Evolutionary conservation across 768 basidiomycete genomes (phyloP).

Genomic region (Suillus luteus): DNA sequence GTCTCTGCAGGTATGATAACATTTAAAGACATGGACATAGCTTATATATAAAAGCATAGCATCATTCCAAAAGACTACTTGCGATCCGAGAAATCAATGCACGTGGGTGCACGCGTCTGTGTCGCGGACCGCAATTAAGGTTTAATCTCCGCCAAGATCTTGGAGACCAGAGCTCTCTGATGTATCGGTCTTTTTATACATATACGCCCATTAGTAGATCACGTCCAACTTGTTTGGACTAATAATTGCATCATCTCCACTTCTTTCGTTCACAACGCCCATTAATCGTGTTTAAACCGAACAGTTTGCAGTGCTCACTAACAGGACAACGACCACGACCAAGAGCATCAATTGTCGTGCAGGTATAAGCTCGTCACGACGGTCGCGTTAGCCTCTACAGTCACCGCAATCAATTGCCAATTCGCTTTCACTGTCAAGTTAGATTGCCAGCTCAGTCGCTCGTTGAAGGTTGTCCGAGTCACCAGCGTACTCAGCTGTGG

Average conservation of each 20-base stretch:
- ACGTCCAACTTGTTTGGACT: slow-evolving; percentile 1
- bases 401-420: background rate
- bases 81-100: slow-evolving; percentile 1
- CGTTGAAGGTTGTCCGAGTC: background rate
- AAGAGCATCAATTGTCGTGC: background rate
- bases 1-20: background rate
- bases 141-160: slow-evolving; percentile 20
- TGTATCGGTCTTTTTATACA: slow-evolving; percentile 1
- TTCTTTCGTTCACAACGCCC: slow-evolving; percentile 1
- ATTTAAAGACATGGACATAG: background rate
- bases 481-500: background rate
- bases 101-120: slow-evolving; percentile 7
- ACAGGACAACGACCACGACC: background rate
- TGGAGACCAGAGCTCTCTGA: slow-evolving; percentile 13
- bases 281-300: background rate
- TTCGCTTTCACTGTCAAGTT: background rate
- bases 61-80: background rate
- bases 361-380: background rate
- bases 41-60: background rate
- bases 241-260: background rate
- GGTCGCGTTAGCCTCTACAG: background rate
- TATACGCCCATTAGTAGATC: slow-evolving; percentile 2
- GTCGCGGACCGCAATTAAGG: slow-evolving; percentile 8
- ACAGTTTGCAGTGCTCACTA: background rate
- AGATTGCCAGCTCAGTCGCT: background rate